Percentiles rank a stretch among this genome's conserved stretches.
Conservation (phyloP, 106 monocot species). For the Hemerocallis citrina region DNA sequence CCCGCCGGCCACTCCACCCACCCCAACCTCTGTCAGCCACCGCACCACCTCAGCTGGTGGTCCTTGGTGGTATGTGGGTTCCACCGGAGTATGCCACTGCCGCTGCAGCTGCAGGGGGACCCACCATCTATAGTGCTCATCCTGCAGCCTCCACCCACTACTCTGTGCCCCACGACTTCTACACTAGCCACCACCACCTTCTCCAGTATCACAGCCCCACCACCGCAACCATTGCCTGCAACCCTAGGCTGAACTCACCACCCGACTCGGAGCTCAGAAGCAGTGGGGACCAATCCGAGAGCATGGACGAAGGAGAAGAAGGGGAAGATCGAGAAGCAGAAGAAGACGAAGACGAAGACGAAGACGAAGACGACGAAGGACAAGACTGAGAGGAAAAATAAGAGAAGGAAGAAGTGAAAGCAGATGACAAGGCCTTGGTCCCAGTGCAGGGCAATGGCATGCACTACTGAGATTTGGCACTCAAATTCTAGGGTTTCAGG, state of each 20-base stretch:
- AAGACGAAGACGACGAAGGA: too few species aligned
- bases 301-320: conserved; percentile 43
- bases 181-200: conserved; percentile 27
- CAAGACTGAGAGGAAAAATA: background rate
- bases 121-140: conserved; percentile 35
- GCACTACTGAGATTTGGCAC: too few species aligned
- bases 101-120: conserved; percentile 16
- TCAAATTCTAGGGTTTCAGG: too few species aligned
- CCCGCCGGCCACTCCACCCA: conserved; percentile 62
- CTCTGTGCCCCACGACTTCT: conserved; percentile 53
- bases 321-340: background rate
- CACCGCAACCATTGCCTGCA: conserved; percentile 4
- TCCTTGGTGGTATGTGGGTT: conserved; percentile 94
- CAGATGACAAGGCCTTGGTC: conserved; percentile 5
- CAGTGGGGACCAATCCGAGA: conserved; percentile 37
- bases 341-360: background rate
- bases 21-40: conserved; percentile 18
- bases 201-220: conserved; percentile 6
- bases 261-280: conserved; percentile 32
- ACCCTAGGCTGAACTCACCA: conserved; percentile 13
- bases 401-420: background rate
- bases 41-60: conserved; percentile 68
- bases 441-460: background rate
- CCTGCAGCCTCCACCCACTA: conserved; percentile 24
- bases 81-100: conserved; percentile 74